Percentiles rank a stretch among this genome's conserved stretches.
Evolutionary conservation across 352 stramenopile species (phyloP).

Genomic region (Sclerospora graminicola): DNA sequence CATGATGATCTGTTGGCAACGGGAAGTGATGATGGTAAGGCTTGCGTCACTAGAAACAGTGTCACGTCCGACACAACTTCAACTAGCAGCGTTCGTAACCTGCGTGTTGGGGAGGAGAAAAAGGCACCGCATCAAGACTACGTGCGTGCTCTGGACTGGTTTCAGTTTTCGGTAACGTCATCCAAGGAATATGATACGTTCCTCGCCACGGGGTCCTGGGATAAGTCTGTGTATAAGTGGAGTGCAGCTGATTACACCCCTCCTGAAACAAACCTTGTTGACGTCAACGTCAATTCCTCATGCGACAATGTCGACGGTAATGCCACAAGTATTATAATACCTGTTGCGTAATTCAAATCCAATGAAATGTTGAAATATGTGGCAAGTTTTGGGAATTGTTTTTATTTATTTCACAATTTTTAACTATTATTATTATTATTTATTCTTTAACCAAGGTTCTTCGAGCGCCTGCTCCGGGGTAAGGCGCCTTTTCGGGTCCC

Average conservation of each 20-base stretch:
- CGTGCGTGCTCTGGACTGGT: constrained; percentile 61
- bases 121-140: constrained; percentile 47
- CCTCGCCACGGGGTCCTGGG: constrained; percentile 50
- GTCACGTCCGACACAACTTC: constrained; percentile 14
- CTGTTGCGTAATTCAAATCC: constrained; percentile 10
- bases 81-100: constrained; percentile 10
- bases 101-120: constrained; percentile 13
- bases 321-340: constrained; percentile 11
- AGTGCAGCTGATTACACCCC: constrained; percentile 17
- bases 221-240: constrained; percentile 50
- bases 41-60: constrained; percentile 30
- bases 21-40: constrained; percentile 48
- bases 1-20: constrained; percentile 50
- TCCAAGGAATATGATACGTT: constrained; percentile 10
- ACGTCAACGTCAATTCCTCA: not conserved
- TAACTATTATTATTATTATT: constrained; percentile 20
- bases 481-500: constrained; percentile 48
- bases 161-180: constrained; percentile 17
- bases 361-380: constrained; percentile 5
- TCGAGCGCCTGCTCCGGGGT: constrained; percentile 42
- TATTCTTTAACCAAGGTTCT: constrained; percentile 72
- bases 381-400: not conserved
- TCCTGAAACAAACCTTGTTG: not conserved
- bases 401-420: not conserved
- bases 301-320: constrained; percentile 4